Percentiles rank a stretch among this genome's conserved stretches.
Evolutionary conservation across 1,139 yeast species (phyloP).

Genomic region (Saccharomyces hybrid): DNA sequence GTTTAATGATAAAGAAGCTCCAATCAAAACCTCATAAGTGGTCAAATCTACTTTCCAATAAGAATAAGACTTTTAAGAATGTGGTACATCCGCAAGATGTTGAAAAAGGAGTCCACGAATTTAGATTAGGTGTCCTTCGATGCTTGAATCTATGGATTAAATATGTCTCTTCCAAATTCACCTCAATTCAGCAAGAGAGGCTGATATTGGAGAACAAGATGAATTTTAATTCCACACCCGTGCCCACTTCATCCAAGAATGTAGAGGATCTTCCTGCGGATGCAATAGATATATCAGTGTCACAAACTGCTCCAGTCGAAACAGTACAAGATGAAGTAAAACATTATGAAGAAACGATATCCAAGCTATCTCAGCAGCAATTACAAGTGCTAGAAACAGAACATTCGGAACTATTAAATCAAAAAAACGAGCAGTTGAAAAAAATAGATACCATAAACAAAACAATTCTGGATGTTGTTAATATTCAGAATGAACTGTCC

Average conservation of each 20-base stretch:
- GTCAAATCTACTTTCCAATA: neutral
- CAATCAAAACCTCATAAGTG: neutral
- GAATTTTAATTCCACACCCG: slow-evolving; percentile 17
- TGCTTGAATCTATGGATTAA: slow-evolving; percentile 25
- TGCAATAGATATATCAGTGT: slow-evolving; percentile 15
- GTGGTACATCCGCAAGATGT: slow-evolving; percentile 7
- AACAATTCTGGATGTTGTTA: slow-evolving; percentile 72
- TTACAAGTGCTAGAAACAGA: slow-evolving; percentile 63
- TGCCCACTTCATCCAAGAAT: neutral
- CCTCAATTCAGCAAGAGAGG: slow-evolving; percentile 28
- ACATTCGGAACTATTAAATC: slow-evolving; percentile 55
- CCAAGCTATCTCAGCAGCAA: slow-evolving; percentile 49
- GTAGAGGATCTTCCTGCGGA: neutral
- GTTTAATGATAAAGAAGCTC: slow-evolving; percentile 12
- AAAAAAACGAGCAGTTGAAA: slow-evolving; percentile 59
- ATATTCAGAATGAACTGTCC: slow-evolving; percentile 69
- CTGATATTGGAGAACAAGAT: slow-evolving; percentile 15
- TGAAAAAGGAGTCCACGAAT: slow-evolving; percentile 13
- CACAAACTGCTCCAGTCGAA: slow-evolving; percentile 23
- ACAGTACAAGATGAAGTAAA: slow-evolving; percentile 30
- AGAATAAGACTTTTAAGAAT: slow-evolving; percentile 4
- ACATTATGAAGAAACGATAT: slow-evolving; percentile 28
- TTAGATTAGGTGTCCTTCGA: slow-evolving; percentile 27
- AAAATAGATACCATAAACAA: slow-evolving; percentile 65
- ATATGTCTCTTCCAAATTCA: slow-evolving; percentile 21